These are phyloP conservation scores for Phytophthora quininea DNA, from an alignment of 352 stramenopile genomes.

Conservation along the genomic window DNA sequence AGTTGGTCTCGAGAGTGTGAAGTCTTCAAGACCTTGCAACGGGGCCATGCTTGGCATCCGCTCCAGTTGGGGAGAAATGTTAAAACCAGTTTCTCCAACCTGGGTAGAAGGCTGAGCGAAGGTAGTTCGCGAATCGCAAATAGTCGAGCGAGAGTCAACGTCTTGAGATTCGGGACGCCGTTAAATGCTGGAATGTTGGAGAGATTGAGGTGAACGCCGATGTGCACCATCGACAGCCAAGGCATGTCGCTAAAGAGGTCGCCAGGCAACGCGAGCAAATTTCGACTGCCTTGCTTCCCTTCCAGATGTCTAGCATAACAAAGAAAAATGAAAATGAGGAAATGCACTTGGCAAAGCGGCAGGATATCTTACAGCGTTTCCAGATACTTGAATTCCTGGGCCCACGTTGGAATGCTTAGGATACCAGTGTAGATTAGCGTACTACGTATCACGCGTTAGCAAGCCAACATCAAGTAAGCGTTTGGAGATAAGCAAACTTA, in stretches of 20 bases:
- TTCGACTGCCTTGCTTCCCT: constrained; percentile 21
- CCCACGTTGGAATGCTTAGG: constrained; percentile 24
- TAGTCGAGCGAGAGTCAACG: constrained; percentile 20
- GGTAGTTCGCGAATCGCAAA: constrained; percentile 10
- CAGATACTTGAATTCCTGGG: constrained; percentile 31
- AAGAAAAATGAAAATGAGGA: not conserved
- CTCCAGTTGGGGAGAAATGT: constrained; percentile 16
- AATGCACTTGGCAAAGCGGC: no score
- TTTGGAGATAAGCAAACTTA: constrained; percentile 6
- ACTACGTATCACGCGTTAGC: not conserved
- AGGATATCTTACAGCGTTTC: constrained; percentile 31
- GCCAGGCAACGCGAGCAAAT: constrained; percentile 13
- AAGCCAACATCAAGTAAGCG: not conserved
- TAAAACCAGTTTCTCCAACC: constrained; percentile 12
- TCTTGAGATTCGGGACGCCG: constrained; percentile 29
- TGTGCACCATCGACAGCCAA: constrained; percentile 24
- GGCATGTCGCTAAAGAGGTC: constrained; percentile 31
- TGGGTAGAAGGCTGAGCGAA: constrained; percentile 9
- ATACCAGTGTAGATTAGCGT: constrained; percentile 31
- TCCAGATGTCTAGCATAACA: constrained; percentile 24
- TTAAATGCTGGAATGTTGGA: constrained; percentile 13
- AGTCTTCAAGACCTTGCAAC: constrained; percentile 5
- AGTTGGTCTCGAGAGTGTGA: constrained; percentile 11
- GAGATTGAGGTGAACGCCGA: constrained; percentile 18
- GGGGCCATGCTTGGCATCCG: constrained; percentile 17